phyloP scores from a whole-genome alignment of 1,284 basidiomycete species.

The Ceratobasidium sp. region DNA sequence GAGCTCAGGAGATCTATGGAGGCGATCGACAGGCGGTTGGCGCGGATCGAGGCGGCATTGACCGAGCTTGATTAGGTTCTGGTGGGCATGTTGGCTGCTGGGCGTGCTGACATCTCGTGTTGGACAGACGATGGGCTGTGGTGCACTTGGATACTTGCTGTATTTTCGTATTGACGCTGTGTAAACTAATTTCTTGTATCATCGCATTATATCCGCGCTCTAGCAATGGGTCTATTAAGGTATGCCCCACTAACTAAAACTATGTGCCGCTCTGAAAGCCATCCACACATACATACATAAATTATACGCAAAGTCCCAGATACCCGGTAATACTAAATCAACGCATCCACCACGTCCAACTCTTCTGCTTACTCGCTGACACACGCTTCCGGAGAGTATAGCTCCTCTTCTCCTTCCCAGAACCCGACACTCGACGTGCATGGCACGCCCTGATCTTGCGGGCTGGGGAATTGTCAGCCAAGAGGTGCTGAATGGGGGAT shows the following conservation, averaged over 20 bases:
- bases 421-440: constrained; percentile 2
- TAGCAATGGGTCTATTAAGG: neutral
- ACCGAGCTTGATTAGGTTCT: constrained; percentile 14
- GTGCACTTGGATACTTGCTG: constrained; percentile 19
- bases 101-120: neutral
- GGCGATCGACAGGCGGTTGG: constrained; percentile 62
- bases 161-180: constrained; percentile 16
- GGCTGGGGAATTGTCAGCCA: constrained; percentile 12
- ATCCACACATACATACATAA: neutral
- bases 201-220: neutral
- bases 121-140: neutral
- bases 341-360: constrained; percentile 24
- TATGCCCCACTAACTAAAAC: neutral
- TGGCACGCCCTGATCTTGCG: constrained; percentile 22
- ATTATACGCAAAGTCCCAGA: neutral
- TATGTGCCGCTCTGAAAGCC: neutral
- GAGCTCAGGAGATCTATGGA: constrained; percentile 63
- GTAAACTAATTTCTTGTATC: constrained; percentile 27
- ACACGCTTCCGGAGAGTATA: constrained; percentile 28
- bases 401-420: constrained; percentile 18
- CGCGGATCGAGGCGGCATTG: constrained; percentile 54
- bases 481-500: constrained; percentile 22
- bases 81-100: neutral
- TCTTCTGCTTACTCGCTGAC: neutral
- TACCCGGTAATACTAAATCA: neutral